A percentile compares a stretch with the other conserved stretches of the same genome.
phyloP scores from a whole-genome alignment of 169 alveolate species.

The Cryptosporidium meleagridis region DNA sequence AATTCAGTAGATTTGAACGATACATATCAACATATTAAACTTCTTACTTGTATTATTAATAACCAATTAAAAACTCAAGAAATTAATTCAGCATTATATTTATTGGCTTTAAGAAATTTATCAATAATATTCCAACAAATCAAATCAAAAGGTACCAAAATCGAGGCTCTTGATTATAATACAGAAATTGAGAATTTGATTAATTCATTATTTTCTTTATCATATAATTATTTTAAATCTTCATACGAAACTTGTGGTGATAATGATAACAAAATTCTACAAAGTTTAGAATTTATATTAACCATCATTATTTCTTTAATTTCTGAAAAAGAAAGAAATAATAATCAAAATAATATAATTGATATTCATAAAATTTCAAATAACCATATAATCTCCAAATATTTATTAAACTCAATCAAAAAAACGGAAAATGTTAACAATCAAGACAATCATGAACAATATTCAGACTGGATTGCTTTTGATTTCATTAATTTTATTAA shows the following conservation, averaged over 20 bases:
- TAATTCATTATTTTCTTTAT: neutral
- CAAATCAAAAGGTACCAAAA: slow-evolving; percentile 1
- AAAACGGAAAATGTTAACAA: neutral
- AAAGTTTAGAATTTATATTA: slow-evolving; percentile 27
- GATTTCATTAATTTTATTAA: slow-evolving; percentile 7
- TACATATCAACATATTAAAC: neutral
- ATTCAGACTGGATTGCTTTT: slow-evolving; percentile 17
- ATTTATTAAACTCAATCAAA: slow-evolving; percentile 17
- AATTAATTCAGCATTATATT: neutral
- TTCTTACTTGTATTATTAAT: neutral
- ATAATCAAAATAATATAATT: neutral
- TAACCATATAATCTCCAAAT: slow-evolving; percentile 10
- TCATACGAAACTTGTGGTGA: neutral
- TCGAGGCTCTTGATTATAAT: slow-evolving; percentile 34
- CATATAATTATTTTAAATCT: neutral
- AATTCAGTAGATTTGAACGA: neutral
- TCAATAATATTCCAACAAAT: slow-evolving; percentile 31
- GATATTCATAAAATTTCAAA: slow-evolving; percentile 2
- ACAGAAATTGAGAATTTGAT: slow-evolving; percentile 16
- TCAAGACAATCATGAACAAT: neutral
- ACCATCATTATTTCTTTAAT: slow-evolving; percentile 26
- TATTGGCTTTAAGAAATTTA: slow-evolving; percentile 8
- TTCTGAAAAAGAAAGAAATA: slow-evolving; percentile 34
- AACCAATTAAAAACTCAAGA: neutral
- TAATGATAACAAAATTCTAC: neutral